Evolutionary conservation across 2,329 filamentous ascomycete species (phyloP).

Genomic region (Beauveria sp.): DNA sequence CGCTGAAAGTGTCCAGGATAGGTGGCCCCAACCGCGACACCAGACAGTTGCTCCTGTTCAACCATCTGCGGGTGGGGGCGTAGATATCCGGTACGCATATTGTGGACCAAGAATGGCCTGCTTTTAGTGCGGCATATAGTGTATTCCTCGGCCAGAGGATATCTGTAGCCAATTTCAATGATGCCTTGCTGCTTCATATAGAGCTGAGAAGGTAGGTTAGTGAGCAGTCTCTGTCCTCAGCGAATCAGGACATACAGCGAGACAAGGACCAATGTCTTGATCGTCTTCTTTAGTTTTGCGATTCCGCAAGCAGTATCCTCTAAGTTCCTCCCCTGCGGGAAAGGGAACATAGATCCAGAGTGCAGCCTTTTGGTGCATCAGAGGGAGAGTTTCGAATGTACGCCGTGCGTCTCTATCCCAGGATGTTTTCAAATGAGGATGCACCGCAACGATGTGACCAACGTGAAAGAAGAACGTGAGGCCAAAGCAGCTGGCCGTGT

Average conservation of each 20-base stretch:
- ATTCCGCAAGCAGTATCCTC: not conserved
- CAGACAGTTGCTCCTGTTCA: not conserved
- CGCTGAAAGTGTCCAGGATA: not conserved
- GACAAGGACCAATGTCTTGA: not conserved
- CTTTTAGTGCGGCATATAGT: not conserved
- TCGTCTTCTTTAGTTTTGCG: not conserved
- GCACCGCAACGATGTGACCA: not conserved
- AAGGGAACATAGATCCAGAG: conserved; percentile 6
- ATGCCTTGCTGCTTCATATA: conserved; percentile 4
- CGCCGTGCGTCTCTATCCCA: not conserved
- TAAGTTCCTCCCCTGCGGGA: not conserved
- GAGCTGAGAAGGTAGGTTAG: not conserved
- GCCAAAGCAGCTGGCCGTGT: not conserved
- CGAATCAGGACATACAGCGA: not conserved
- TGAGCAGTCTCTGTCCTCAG: not conserved
- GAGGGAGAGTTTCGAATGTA: conserved; percentile 1
- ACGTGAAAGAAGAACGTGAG: conserved; percentile 5
- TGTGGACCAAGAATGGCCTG: not conserved
- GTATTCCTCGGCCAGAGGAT: not conserved
- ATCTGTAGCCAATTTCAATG: not conserved
- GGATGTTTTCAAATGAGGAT: not conserved
- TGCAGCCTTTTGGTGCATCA: not conserved
- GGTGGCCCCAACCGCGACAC: not conserved
- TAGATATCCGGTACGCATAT: not conserved
- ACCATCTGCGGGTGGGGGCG: not conserved